Evolutionary conservation across 306 rosid species (phyloP).

Genomic region (Vigna unguiculata): DNA sequence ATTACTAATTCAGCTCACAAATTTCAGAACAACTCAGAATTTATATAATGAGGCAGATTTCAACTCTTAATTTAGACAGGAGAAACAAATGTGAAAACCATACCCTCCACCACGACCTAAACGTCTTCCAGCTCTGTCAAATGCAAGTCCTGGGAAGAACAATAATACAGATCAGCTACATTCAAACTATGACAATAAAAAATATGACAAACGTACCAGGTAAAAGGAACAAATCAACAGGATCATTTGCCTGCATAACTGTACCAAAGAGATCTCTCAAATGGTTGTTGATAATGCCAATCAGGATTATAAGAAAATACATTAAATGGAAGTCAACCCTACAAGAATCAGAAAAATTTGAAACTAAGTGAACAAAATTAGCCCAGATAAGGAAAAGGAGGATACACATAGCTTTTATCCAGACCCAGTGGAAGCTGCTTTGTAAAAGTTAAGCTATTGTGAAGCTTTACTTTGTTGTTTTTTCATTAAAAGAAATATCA

Average conservation of each 20-base stretch:
- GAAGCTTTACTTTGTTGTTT: slow-evolving; percentile 30
- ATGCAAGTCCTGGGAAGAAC: slow-evolving; percentile 78
- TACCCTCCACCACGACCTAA: slow-evolving; percentile 99
- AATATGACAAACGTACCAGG: slow-evolving; percentile 66
- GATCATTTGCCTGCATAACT: slow-evolving; percentile 92
- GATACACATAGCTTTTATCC: slow-evolving; percentile 18
- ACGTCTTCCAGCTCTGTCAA: slow-evolving; percentile 92
- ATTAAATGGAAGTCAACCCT: slow-evolving; percentile 43
- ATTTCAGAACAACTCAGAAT: slow-evolving; percentile 23
- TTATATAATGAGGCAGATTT: slow-evolving; percentile 29
- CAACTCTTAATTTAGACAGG: slow-evolving; percentile 26
- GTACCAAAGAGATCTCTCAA: slow-evolving; percentile 62
- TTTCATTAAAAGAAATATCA: background rate
- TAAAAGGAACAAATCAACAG: slow-evolving; percentile 87
- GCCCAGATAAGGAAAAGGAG: slow-evolving; percentile 27
- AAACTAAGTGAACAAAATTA: slow-evolving; percentile 44
- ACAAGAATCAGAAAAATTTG: slow-evolving; percentile 45
- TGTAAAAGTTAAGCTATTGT: slow-evolving; percentile 9
- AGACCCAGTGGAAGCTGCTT: slow-evolving; percentile 15
- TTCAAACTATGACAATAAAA: slow-evolving; percentile 26
- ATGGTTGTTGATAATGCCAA: slow-evolving; percentile 43
- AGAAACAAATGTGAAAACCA: slow-evolving; percentile 36
- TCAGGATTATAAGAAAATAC: slow-evolving; percentile 44
- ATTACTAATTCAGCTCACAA: background rate
- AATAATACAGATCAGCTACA: slow-evolving; percentile 32